phyloP scores from a whole-genome alignment of 2,329 filamentous ascomycete genomes.

The Zalaria obscura region DNA sequence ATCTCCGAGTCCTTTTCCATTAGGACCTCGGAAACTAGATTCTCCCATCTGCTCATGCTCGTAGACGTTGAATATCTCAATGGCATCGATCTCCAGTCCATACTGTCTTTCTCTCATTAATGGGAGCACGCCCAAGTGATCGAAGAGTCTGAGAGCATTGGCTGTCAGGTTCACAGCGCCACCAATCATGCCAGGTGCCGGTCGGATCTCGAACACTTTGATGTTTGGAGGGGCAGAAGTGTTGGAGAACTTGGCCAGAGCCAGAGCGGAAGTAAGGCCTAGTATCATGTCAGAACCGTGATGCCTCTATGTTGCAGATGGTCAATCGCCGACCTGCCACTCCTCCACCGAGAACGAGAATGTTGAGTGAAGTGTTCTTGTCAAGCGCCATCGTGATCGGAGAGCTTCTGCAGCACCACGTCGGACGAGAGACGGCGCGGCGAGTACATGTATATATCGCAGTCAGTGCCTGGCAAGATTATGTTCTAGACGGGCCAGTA shows the following conservation, averaged over 20 bases:
- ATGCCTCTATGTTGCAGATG: background rate
- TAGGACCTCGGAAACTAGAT: conserved; percentile 25
- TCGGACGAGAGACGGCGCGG: too few species aligned
- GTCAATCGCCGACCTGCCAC: conserved; percentile 1
- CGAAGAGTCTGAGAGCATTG: conserved; percentile 26
- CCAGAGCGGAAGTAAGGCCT: conserved; percentile 35
- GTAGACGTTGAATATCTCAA: conserved; percentile 32
- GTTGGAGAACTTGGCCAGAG: conserved; percentile 27
- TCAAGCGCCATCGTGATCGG: too few species aligned
- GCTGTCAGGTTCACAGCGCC: conserved; percentile 35
- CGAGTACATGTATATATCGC: too few species aligned
- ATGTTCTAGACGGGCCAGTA: too few species aligned
- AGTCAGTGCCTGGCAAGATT: too few species aligned
- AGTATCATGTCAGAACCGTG: background rate
- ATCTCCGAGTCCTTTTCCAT: conserved; percentile 28
- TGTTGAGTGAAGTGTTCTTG: conserved; percentile 2
- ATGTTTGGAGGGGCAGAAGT: conserved; percentile 22
- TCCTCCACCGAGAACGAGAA: conserved; percentile 3
- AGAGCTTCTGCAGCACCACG: too few species aligned
- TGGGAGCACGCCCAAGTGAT: conserved; percentile 18
- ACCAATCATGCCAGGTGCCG: conserved; percentile 29
- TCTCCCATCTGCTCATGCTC: conserved; percentile 26
- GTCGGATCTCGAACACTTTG: conserved; percentile 35
- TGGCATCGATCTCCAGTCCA: conserved; percentile 26
- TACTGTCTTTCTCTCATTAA: conserved; percentile 25